Evolutionary conservation across 225 moss, liverwort and hornwort genomes (phyloP), one percentile per base, ranked within the genome.

Genomic region (Marchantia paleacea): DNA sequence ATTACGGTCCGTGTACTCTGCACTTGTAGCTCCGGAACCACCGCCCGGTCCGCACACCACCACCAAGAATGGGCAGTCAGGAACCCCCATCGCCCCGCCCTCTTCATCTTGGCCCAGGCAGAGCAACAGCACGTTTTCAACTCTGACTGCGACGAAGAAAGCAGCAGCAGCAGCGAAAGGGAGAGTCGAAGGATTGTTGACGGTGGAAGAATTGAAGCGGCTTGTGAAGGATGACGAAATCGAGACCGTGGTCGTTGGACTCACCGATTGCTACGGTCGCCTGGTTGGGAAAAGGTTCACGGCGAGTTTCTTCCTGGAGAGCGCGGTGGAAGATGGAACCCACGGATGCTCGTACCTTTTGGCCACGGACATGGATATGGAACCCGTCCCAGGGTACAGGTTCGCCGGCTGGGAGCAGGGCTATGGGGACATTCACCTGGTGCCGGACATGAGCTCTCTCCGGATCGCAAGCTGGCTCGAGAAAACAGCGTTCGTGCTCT

Each of bases 281-380:
- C 85, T 95, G 3, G 91, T 97, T 62, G 97, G 97, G 0, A 97
- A 97, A 73, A 91, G 97, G 91, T 88, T 26, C 73, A 90, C 95
- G 0, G 93, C 88, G 30, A 75, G 88, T 12, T 99, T 99, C 78
- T 99, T 99, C 73, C 81, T 99, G 82, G 93, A 95, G 73, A 99
- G 94, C 82, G 95, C 91, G 9, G 91, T 94, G 81, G 83, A 86
- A 7, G 94, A 94, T 86, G 99, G 99, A 54, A 95, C 95, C 51
- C 99, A 99, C 73, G 99, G 84, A 13, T 99, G 99, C 18, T 99
- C 99, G 9, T 99, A 99, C 80, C 87, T 99, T 3, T 83, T 99
- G 19, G 99, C 99, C 3, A 99, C 99, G 3, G 99, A 95, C 51
- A 99, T 99, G 94, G 89, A 95, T 76, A 99, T 99, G 99, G 95